Percentiles rank a stretch among this genome's conserved stretches.
These are phyloP conservation scores for Trichoderma citrinoviride DNA, from an alignment of 2,329 filamentous ascomycete species.

Conservation along the genomic window DNA sequence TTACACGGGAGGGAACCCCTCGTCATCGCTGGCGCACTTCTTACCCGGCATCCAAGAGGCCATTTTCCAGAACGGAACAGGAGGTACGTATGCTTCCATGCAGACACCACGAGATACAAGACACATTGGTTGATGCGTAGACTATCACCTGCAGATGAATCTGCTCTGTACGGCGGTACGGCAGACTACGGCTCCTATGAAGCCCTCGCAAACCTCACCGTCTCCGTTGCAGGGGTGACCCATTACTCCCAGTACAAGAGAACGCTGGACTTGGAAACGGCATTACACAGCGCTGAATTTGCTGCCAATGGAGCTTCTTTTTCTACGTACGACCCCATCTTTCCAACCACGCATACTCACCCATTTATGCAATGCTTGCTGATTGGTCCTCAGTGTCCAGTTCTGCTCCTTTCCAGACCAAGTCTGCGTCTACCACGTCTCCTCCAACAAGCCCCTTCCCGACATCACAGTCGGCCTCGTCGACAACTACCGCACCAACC, in stretches of 20 bases:
- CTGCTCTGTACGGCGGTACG: slow-evolving; percentile 39
- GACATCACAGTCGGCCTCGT: slow-evolving; percentile 13
- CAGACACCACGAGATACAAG: too few relatives aligned
- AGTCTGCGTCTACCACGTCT: slow-evolving; percentile 33
- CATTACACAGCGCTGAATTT: slow-evolving; percentile 38
- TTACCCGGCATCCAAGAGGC: slow-evolving; percentile 43
- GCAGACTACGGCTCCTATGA: slow-evolving; percentile 46
- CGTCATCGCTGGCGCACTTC: slow-evolving; percentile 32
- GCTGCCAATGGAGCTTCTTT: slow-evolving; percentile 32
- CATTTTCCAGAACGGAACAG: slow-evolving; percentile 50
- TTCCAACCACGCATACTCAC: not conserved
- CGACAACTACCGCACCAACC: slow-evolving; percentile 20
- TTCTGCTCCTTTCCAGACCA: slow-evolving; percentile 47
- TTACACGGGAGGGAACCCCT: slow-evolving; percentile 49
- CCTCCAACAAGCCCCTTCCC: slow-evolving; percentile 21
- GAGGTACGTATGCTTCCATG: slow-evolving; percentile 33
- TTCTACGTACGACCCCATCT: not conserved
- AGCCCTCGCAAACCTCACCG: slow-evolving; percentile 46
- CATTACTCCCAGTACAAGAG: slow-evolving; percentile 39
- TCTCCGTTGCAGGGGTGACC: slow-evolving; percentile 36
- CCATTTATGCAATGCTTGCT: not conserved
- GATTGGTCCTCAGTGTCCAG: slow-evolving; percentile 19
- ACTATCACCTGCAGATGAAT: slow-evolving; percentile 30
- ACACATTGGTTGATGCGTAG: too few relatives aligned
- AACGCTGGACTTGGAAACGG: slow-evolving; percentile 43